Conservation (phyloP, 2,329 filamentous ascomycete species). For the Colletotrichum cuscutae region DNA sequence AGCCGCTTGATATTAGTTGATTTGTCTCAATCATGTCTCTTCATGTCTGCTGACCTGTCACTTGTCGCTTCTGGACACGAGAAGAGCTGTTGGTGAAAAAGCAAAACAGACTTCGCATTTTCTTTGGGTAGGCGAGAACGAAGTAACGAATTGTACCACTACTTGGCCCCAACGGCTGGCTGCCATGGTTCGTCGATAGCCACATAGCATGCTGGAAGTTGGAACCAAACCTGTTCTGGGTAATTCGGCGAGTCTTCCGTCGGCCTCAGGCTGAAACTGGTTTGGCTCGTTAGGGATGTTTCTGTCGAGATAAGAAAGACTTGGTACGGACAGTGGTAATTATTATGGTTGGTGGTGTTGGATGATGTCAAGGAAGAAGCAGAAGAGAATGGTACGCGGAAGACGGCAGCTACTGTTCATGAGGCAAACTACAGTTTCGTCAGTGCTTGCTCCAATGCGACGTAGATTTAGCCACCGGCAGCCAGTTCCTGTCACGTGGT, state of each 20-base stretch:
- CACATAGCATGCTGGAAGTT: neutral
- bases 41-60: conserved; percentile 27
- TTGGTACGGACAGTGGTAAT: neutral
- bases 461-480: conserved; percentile 12
- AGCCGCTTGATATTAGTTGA: conserved; percentile 20
- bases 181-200: neutral
- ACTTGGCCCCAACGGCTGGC: conserved; percentile 7
- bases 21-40: conserved; percentile 23
- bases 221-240: conserved; percentile 3
- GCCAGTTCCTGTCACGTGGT: conserved; percentile 3
- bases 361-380: neutral
- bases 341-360: neutral
- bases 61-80: conserved; percentile 20
- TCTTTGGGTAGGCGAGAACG: neutral
- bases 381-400: neutral
- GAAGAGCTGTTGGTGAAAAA: conserved; percentile 12
- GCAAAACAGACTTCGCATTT: conserved; percentile 6
- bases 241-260: conserved; percentile 16
- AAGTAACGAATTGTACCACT: conserved; percentile 20
- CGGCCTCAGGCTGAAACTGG: conserved; percentile 24
- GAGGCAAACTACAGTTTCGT: conserved; percentile 6
- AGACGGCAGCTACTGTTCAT: neutral
- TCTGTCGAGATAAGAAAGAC: conserved; percentile 18
- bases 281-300: neutral
- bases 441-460: neutral